These are phyloP conservation scores for Botrytis sinoallii DNA, from an alignment of 2,329 filamentous ascomycete genomes.

Conservation along the genomic window DNA sequence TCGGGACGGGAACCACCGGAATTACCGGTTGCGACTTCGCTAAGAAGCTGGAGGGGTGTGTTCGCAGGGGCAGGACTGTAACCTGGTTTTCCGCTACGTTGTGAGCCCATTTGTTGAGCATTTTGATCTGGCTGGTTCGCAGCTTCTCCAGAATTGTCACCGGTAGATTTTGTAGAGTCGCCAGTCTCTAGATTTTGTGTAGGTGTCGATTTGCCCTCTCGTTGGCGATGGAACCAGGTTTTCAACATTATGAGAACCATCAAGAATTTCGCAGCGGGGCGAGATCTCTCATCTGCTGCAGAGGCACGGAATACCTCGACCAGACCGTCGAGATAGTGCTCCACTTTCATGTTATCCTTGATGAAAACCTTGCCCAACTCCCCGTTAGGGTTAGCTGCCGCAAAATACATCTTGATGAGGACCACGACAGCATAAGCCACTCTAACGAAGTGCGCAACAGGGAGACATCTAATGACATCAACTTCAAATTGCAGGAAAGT, in stretches of 20 bases:
- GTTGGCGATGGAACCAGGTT: constrained; percentile 50
- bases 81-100: constrained; percentile 26
- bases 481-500: constrained; percentile 48
- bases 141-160: background rate
- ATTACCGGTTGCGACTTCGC: constrained; percentile 42
- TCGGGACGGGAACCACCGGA: constrained; percentile 31
- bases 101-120: background rate
- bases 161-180: background rate
- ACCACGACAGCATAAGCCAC: constrained; percentile 56
- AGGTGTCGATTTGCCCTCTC: constrained; percentile 29
- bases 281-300: constrained; percentile 60
- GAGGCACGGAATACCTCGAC: constrained; percentile 64
- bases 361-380: constrained; percentile 69
- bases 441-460: constrained; percentile 51
- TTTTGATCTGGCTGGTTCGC: constrained; percentile 3
- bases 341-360: constrained; percentile 61
- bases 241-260: constrained; percentile 68
- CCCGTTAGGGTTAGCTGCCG: constrained; percentile 58
- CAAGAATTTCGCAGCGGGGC: constrained; percentile 67
- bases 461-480: constrained; percentile 47
- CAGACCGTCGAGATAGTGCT: constrained; percentile 66
- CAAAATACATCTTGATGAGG: constrained; percentile 59
- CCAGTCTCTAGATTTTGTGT: background rate
- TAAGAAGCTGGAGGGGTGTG: constrained; percentile 41
- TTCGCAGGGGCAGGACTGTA: constrained; percentile 37